phyloP scores from a whole-genome alignment of 805 yeast genomes.

The Ogataea ramenticola region DNA sequence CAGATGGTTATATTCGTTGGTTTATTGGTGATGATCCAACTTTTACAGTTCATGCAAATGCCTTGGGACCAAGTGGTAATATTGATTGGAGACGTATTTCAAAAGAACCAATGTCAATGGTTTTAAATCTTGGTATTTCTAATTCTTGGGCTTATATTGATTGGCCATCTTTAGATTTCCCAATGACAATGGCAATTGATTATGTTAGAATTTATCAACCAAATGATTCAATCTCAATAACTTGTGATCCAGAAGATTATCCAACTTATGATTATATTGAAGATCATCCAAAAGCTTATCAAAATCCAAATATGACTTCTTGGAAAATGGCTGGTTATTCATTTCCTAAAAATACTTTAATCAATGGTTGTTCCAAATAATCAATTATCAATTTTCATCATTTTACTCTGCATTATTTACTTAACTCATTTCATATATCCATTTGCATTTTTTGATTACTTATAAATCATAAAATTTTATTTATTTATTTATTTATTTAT shows the following conservation, averaged over 20 bases:
- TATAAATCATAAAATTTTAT: too few species aligned
- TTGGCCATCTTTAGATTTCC: conserved; percentile 78
- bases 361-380: conserved; percentile 33
- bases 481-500: too few species aligned
- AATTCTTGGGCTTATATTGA: conserved; percentile 91
- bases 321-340: conserved; percentile 51
- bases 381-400: not conserved
- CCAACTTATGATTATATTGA: conserved; percentile 85
- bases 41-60: conserved; percentile 60
- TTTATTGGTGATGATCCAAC: conserved; percentile 78
- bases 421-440: not conserved
- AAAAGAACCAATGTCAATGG: conserved; percentile 88
- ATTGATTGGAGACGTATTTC: conserved; percentile 74
- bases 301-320: conserved; percentile 27
- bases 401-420: not conserved
- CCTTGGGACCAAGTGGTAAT: conserved; percentile 88
- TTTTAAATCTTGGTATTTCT: conserved; percentile 85
- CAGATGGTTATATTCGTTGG: conserved; percentile 77
- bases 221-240: conserved; percentile 43
- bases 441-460: not conserved
- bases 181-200: conserved; percentile 69
- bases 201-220: conserved; percentile 94
- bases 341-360: conserved; percentile 55
- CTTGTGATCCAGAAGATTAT: conserved; percentile 81
- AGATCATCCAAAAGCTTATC: conserved; percentile 38